A percentile compares a stretch with the other conserved stretches of the same genome.
Evolutionary conservation across 169 alveolate genomes (phyloP).

Genomic region (Theileria sp.): DNA sequence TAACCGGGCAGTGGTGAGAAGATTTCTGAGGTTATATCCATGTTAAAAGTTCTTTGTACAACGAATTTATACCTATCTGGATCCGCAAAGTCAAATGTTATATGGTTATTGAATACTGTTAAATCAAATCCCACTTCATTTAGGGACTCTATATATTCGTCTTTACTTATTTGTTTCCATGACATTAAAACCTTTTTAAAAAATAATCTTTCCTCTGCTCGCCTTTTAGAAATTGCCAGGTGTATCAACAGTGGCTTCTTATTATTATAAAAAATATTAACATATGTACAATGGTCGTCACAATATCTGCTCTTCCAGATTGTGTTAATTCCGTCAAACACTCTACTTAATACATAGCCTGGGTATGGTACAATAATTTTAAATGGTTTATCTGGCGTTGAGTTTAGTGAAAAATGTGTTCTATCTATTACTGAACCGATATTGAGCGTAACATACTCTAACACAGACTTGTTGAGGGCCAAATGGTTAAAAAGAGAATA

Average conservation of each 20-base stretch:
- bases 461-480: constrained; percentile 15
- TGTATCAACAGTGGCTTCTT: constrained; percentile 8
- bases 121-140: constrained; percentile 4
- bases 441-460: constrained; percentile 10
- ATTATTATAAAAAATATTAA: not conserved
- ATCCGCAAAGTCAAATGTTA: constrained; percentile 5
- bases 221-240: not conserved
- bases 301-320: constrained; percentile 18
- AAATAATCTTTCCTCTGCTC: not conserved
- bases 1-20: constrained; percentile 19
- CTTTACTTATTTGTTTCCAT: constrained; percentile 11
- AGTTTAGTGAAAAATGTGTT: constrained; percentile 12
- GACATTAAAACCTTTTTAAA: constrained; percentile 16
- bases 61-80: constrained; percentile 2
- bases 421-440: constrained; percentile 10
- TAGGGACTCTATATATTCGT: constrained; percentile 3
- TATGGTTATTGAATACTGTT: not conserved
- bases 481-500: not conserved
- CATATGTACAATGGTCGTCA: constrained; percentile 17
- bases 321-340: constrained; percentile 23
- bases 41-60: not conserved
- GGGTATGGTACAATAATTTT: constrained; percentile 14
- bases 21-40: constrained; percentile 5
- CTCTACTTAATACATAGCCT: constrained; percentile 18
- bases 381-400: constrained; percentile 1